Conservation (phyloP, 768 basidiomycete species). For the Kwoniella newhampshirensis region DNA sequence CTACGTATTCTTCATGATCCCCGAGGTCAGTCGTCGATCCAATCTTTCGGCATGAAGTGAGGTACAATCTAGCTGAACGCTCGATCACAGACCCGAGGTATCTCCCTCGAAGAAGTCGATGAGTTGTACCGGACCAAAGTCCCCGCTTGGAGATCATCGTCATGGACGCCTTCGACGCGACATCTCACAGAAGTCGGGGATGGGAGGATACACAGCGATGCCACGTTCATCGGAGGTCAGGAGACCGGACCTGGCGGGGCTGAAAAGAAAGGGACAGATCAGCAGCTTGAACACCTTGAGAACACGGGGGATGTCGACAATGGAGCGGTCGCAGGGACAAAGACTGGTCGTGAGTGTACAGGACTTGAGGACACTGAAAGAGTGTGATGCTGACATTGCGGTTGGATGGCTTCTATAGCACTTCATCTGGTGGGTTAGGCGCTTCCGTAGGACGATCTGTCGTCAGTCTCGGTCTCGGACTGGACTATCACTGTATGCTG, state of each 20-base stretch:
- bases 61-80: neutral
- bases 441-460: too few relatives aligned
- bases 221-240: neutral
- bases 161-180: conserved; percentile 59
- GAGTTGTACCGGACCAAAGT: conserved; percentile 68
- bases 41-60: neutral
- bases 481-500: too few relatives aligned
- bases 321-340: too few relatives aligned
- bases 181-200: conserved; percentile 3
- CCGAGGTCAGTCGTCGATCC: conserved; percentile 60
- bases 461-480: too few relatives aligned
- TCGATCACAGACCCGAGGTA: conserved; percentile 56
- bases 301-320: too few relatives aligned
- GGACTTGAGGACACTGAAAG: too few relatives aligned
- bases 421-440: too few relatives aligned
- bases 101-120: conserved; percentile 54
- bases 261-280: conserved; percentile 10
- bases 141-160: conserved; percentile 65
- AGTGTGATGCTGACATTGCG: too few relatives aligned
- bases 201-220: conserved; percentile 3
- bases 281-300: conserved; percentile 11
- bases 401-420: too few relatives aligned
- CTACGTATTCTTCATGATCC: conserved; percentile 71
- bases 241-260: too few relatives aligned
- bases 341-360: too few relatives aligned